These are phyloP conservation scores for Begonia fuchsioides DNA, from an alignment of 306 rosid genomes.

Conservation along the genomic window DNA sequence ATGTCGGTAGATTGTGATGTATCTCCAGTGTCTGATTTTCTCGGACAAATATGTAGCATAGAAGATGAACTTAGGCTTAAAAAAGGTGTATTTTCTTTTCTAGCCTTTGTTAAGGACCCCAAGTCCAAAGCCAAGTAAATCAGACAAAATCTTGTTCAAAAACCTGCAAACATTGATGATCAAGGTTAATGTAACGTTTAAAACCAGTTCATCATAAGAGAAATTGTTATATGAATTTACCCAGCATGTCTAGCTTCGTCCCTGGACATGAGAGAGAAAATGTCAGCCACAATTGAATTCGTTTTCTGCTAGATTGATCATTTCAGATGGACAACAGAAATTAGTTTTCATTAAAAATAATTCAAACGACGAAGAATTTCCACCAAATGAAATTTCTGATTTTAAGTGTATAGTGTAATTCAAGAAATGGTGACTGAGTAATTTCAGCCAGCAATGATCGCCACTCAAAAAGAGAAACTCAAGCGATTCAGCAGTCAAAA, in stretches of 20 bases:
- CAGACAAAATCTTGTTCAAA: constrained; percentile 91
- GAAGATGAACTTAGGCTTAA: constrained; percentile 97
- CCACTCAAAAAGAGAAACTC: too few relatives aligned
- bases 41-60: constrained; percentile 94
- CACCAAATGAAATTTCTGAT: too few relatives aligned
- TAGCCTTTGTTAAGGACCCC: constrained; percentile 95
- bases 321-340: too few relatives aligned
- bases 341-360: too few relatives aligned
- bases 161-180: constrained; percentile 32
- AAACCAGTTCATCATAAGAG: not conserved
- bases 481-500: too few relatives aligned
- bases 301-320: constrained; percentile 56
- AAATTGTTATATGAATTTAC: constrained; percentile 16
- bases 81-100: constrained; percentile 92
- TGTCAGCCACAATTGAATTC: constrained; percentile 98
- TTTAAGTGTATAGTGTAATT: too few relatives aligned
- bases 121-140: constrained; percentile 95
- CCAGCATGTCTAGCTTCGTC: constrained; percentile 99
- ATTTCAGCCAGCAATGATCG: too few relatives aligned
- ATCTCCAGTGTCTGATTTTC: constrained; percentile 98
- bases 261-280: constrained; percentile 98
- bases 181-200: too few relatives aligned
- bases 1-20: constrained; percentile 93
- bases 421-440: too few relatives aligned
- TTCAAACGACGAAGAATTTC: too few relatives aligned